Evolutionary conservation across 129 eudicot genomes (phyloP), one percentile per base, ranked within the genome.

Genomic region (Flaveria bidentis): DNA sequence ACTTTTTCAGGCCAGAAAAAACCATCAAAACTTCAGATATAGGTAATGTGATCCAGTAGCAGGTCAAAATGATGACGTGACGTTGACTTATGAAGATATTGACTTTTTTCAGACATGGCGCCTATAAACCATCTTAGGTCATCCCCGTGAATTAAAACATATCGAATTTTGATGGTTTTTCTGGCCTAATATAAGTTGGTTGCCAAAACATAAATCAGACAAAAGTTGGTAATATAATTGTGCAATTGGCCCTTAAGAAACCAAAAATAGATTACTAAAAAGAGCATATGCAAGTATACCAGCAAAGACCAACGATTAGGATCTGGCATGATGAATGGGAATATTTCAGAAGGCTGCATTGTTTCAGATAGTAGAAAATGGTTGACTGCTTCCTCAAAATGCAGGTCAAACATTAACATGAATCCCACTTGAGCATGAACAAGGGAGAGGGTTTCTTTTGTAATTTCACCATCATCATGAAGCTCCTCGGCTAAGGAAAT

Each of bases 351-450:
- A 79, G 97, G 97, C 76, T 91, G 90, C 96, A 95, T 86, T 10
- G 87, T 85, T 78, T 95, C 99, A 52, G 99, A 91, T 9, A 87
- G 81, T 76, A 95, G 75, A 77, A 95, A 95, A 74, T 95, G 99
- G 78, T 95, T 78, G 46, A 95, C 86, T 57, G 99, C 99, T 80
- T 91, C 91, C 86, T 95, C 87, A 77, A 95, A 95, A 64, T 85
- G 99, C 78, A 95, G 85, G 86, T 87, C 97, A 82, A 95, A 95
- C 78, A 95, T 92, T 84, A 95, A 86, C 78, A 89, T 86, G 79
- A 87, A 91, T 68, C 99, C 99, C 80, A 95, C 86, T 89, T 95
- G 99, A 47, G 99, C 99, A 64, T 95, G 99, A 69, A 95, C 88
- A 67, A 95, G 90, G 7, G 94, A 95, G 26, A 86, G 72, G 74